Base-by-base conservation (phyloP, 177 flowering plant species). In the Vitis hybrid region DNA sequence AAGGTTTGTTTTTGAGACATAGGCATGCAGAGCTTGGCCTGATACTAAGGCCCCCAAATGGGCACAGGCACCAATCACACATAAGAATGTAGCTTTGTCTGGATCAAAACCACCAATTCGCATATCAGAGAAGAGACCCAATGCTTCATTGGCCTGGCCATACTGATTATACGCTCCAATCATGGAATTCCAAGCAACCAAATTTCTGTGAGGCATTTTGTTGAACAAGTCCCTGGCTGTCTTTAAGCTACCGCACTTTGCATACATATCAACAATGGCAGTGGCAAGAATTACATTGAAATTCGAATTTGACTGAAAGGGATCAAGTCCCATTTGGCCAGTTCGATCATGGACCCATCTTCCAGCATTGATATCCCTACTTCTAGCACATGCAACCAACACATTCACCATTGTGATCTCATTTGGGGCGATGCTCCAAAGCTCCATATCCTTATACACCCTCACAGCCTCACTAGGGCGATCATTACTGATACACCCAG, bases 111-210 rank as follows among this genome's bases (percentile, higher is more conserved):
- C 71, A 29, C 50, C 61, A 62, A 20, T 12, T 18, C 7, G 59
- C 72, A 74, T 74, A 11, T 74, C 65, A 33, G 5, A 33, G 51
- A 74, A 74, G 39, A 74, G 56, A 58, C 3, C 52, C 2, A 69
- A 13, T 9, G 65, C 72, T 45, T 74, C 73, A 20, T 33, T 51
- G 20, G 60, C 69, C 48, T 48, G 22, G 15, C 70, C 73, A 53
- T 69, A 64, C 56, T 70, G 70, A 66, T 31, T 75, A 18, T 52
- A 75, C 19, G 70, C 70, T 52, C 65, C 52, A 19, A 75, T 75
- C 62, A 75, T 70, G 31, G 73, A 64, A 60, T 74, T 74, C 77
- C 77, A 74, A 51, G 70, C 63, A 51, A 74, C 69, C 65, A 70
- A 64, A 29, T 74, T 74, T 69, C 72, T 74, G 9, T 33, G 52